A percentile compares a stretch with the other conserved stretches of the same genome.
These are phyloP conservation scores for Neonectria hederae DNA, from an alignment of 2,329 filamentous ascomycete genomes.

Conservation along the genomic window DNA sequence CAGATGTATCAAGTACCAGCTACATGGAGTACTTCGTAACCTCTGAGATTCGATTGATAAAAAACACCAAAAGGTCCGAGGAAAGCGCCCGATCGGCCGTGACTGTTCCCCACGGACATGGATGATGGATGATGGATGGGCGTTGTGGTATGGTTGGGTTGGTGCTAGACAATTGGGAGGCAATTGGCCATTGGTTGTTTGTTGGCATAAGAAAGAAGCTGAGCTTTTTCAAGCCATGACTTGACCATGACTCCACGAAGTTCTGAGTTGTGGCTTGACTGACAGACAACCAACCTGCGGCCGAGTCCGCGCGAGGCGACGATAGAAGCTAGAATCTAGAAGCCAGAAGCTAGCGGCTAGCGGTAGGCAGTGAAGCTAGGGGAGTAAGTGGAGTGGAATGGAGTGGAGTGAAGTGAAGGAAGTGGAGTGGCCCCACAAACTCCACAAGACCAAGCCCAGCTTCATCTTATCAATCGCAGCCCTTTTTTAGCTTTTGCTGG, in stretches of 20 bases:
- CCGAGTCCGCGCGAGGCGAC: conserved; percentile 26
- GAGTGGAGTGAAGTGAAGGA: background rate
- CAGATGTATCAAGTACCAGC: conserved; percentile 1
- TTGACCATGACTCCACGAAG: background rate
- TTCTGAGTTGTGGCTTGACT: background rate
- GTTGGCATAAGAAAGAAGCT: no score
- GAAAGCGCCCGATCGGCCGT: conserved; percentile 5
- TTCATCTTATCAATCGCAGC: conserved; percentile 41
- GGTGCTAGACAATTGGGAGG: background rate
- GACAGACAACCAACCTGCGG: conserved; percentile 12
- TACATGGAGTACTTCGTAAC: background rate
- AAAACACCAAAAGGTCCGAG: conserved; percentile 1
- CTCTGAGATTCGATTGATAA: conserved; percentile 16
- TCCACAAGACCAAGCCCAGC: background rate
- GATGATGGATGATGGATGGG: background rate
- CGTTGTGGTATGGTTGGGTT: no score
- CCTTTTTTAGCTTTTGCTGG: background rate
- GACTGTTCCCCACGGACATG: background rate
- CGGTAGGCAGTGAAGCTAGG: background rate
- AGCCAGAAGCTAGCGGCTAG: background rate
- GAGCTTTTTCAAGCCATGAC: background rate
- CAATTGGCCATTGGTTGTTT: background rate
- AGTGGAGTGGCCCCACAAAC: conserved; percentile 7
- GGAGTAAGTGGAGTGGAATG: background rate
- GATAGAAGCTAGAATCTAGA: no score